phyloP scores from a whole-genome alignment of 108 stramenopile species.

The Seminavis robusta region DNA sequence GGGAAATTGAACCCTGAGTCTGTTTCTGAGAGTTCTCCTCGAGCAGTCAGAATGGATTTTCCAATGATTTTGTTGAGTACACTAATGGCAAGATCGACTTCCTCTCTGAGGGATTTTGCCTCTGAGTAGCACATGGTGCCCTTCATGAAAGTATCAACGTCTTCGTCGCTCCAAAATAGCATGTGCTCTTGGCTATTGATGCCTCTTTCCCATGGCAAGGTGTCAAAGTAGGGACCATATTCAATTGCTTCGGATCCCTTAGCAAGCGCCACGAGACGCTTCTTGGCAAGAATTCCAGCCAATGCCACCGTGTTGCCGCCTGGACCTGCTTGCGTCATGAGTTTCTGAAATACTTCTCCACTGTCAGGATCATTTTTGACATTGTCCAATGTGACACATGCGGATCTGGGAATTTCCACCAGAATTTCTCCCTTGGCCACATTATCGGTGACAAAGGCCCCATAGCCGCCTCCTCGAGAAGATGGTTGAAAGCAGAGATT shows the following conservation, averaged over 20 bases:
- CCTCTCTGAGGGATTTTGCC: constrained; percentile 41
- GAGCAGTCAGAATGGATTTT: constrained; percentile 36
- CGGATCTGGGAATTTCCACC: constrained; percentile 51
- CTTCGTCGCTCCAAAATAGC: constrained; percentile 62
- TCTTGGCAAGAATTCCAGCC: constrained; percentile 72
- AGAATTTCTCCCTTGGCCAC: constrained; percentile 47
- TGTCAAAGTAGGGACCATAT: constrained; percentile 60
- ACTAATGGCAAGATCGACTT: constrained; percentile 51
- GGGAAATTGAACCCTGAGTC: constrained; percentile 31
- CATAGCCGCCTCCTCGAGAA: constrained; percentile 52
- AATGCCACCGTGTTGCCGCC: constrained; percentile 54
- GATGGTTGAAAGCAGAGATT: constrained; percentile 17
- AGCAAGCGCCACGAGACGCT: constrained; percentile 8
- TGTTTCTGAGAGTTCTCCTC: constrained; percentile 37
- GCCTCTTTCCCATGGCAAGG: constrained; percentile 65
- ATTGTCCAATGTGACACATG: constrained; percentile 58
- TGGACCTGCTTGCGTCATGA: constrained; percentile 49
- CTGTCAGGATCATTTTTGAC: constrained; percentile 27
- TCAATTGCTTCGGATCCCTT: not conserved
- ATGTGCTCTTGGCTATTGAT: constrained; percentile 75
- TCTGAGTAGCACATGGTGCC: constrained; percentile 64
- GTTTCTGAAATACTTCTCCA: constrained; percentile 45
- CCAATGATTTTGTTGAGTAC: constrained; percentile 41
- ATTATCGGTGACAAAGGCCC: constrained; percentile 40
- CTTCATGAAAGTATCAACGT: constrained; percentile 45